Evolutionary conservation across 345 rosid genomes (phyloP).

Genomic region (Abelmoschus esculentus): DNA sequence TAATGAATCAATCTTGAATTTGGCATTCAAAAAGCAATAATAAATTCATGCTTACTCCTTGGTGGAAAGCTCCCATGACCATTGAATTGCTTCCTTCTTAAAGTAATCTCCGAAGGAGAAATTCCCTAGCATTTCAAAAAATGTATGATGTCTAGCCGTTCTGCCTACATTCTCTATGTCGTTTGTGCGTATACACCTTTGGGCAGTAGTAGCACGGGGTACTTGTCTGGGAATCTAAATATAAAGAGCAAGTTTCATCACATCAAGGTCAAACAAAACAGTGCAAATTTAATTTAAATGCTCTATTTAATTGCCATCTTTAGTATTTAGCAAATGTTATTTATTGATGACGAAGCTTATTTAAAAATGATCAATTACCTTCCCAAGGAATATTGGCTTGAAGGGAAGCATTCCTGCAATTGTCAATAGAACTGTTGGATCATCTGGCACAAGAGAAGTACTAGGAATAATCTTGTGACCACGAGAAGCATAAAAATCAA

Average conservation of each 20-base stretch:
- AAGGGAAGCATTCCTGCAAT: constrained; percentile 99
- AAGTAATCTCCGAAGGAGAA: constrained; percentile 97
- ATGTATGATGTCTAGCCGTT: constrained; percentile 85
- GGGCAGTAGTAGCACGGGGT: constrained; percentile 80
- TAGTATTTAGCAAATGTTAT: neutral
- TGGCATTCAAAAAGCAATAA: constrained; percentile 6
- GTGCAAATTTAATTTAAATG: neutral
- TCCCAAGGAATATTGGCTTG: constrained; percentile 83
- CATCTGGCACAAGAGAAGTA: constrained; percentile 91
- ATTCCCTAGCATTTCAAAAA: constrained; percentile 99
- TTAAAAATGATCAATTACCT: neutral
- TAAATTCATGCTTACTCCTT: constrained; percentile 42
- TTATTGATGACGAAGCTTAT: neutral
- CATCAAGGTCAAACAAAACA: neutral
- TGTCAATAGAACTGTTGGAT: constrained; percentile 86
- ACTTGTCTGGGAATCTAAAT: constrained; percentile 72
- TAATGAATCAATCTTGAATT: neutral
- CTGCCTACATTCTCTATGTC: constrained; percentile 92
- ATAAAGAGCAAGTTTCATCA: neutral
- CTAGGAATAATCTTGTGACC: constrained; percentile 89
- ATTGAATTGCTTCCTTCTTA: constrained; percentile 80
- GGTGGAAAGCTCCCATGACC: constrained; percentile 99
- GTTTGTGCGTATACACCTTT: constrained; percentile 88
- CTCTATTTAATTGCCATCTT: neutral
- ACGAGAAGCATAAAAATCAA: constrained; percentile 83